Base-by-base conservation (phyloP, 495 filamentous ascomycete species). In the Trichoderma erinaceum region DNA sequence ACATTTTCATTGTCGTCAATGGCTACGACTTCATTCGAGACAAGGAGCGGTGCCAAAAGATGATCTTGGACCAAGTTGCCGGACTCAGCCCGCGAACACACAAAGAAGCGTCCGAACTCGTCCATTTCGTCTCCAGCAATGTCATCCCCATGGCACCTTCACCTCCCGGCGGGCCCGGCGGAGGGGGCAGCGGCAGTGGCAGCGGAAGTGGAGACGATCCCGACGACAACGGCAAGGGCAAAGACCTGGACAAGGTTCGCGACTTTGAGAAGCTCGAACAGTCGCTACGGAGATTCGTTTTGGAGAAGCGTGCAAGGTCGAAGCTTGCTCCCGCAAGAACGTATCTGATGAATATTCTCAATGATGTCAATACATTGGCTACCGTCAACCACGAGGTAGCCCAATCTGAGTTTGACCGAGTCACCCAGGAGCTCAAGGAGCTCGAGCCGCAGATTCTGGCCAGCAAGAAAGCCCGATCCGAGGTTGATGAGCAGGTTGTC, bases 1-100 rank as follows among this genome's bases (percentile, higher is more conserved):
- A 99, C 73, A 94, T 99, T 71, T 99, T 99, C 81, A 95, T 99
- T 80, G 95, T 98, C 11, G 95, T 98, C 64, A 99, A 99, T 75
- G 92, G 93, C 41, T 99, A 92, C 72, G 96, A 99, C 77, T 90
- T 90, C 70, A 97, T 99, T 72, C 83, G 88, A 69, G 92, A 98
- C 77, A 95, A 98, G 80, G 85, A 90, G 66, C 75, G 83, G n/a
- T 82, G 80, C 70, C 87, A 97, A 74, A 90, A 93, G 72, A 88
- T 94, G 88, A 95, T 99, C 43, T 79, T 98, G 56, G 92, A 96
- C 69, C 92, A 98, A 76, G 88, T 99, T 32, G 82, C 82, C 52
- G 84, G 86, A 35, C 82, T 98, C 56, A 97, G 94, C 72, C 93
- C 93, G 35, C 86, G 88, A 64, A 98, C 95, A 3, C 90, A 89